A percentile compares a stretch with the other conserved stretches of the same genome.
These are phyloP conservation scores for Chlamydomonas asymmetrica DNA, from an alignment of 139 green algal species.

Conservation along the genomic window DNA sequence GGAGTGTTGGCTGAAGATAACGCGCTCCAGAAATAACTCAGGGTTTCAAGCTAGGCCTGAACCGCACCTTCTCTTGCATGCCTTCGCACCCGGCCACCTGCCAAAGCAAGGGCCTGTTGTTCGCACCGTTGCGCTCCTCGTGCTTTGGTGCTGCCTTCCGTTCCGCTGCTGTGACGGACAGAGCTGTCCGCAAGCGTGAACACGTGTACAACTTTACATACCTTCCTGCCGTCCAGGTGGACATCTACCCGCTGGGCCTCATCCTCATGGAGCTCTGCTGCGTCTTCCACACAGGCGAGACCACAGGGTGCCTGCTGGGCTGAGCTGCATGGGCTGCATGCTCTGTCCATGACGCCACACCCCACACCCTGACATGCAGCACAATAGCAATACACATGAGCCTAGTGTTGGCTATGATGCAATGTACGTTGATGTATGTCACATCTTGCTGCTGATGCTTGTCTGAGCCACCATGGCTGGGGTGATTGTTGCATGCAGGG, in stretches of 20 bases:
- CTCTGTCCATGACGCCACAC: neutral
- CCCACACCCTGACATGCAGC: neutral
- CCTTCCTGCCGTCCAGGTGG: too few relatives aligned
- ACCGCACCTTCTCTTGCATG: too few relatives aligned
- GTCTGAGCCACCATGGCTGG: neutral
- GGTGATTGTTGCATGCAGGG: neutral
- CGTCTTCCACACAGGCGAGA: conserved; percentile 31
- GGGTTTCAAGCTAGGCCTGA: too few relatives aligned
- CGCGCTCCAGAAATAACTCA: too few relatives aligned
- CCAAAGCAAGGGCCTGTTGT: too few relatives aligned
- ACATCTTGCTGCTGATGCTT: neutral
- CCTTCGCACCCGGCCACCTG: too few relatives aligned
- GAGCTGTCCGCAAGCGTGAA: too few relatives aligned
- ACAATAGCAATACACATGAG: neutral
- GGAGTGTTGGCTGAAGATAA: too few relatives aligned
- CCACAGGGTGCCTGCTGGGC: neutral
- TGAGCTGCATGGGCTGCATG: neutral
- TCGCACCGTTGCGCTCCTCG: too few relatives aligned
- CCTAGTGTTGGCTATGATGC: neutral
- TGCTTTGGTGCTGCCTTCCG: too few relatives aligned
- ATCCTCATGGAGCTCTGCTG: conserved; percentile 52
- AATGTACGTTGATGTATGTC: neutral
- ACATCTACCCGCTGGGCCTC: conserved; percentile 36
- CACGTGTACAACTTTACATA: too few relatives aligned
- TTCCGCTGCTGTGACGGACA: too few relatives aligned